A percentile compares a stretch with the other conserved stretches of the same genome.
phyloP scores from a whole-genome alignment of 305 asterid species.

The Euphrasia arctica region DNA sequence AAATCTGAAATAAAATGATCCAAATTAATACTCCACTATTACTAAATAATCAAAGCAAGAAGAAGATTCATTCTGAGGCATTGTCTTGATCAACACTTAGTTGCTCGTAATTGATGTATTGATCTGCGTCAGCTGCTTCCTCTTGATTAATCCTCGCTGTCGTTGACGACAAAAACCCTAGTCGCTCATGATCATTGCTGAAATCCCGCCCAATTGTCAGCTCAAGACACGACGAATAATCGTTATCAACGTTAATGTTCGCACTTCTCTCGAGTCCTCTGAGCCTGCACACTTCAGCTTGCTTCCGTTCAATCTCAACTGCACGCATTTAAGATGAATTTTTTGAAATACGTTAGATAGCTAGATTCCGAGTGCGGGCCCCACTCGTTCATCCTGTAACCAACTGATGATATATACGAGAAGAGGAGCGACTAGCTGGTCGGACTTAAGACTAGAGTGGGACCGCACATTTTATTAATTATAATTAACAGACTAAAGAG shows the following conservation, averaged over 20 bases:
- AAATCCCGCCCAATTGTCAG: not conserved
- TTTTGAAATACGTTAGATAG: not conserved
- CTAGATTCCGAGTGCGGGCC: too few species aligned
- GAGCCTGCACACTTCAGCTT: slow-evolving; percentile 25
- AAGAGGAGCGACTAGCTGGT: not conserved
- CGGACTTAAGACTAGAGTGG: too few species aligned
- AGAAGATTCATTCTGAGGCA: not conserved
- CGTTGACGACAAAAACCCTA: not conserved
- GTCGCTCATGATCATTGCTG: not conserved
- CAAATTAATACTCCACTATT: too few species aligned
- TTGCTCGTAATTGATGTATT: slow-evolving; percentile 4
- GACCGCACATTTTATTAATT: not conserved
- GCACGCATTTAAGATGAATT: not conserved
- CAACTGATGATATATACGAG: not conserved
- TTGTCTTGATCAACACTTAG: not conserved
- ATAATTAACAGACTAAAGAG: not conserved
- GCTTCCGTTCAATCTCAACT: slow-evolving; percentile 28
- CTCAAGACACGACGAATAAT: not conserved
- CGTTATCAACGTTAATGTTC: not conserved
- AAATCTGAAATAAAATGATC: too few species aligned
- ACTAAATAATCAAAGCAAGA: not conserved
- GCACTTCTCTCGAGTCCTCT: slow-evolving; percentile 18
- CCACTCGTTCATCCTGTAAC: too few species aligned
- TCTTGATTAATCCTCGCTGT: not conserved
- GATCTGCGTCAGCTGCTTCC: not conserved